Conservation (phyloP, 768 basidiomycete species). For the Naganishia kalamii region DNA sequence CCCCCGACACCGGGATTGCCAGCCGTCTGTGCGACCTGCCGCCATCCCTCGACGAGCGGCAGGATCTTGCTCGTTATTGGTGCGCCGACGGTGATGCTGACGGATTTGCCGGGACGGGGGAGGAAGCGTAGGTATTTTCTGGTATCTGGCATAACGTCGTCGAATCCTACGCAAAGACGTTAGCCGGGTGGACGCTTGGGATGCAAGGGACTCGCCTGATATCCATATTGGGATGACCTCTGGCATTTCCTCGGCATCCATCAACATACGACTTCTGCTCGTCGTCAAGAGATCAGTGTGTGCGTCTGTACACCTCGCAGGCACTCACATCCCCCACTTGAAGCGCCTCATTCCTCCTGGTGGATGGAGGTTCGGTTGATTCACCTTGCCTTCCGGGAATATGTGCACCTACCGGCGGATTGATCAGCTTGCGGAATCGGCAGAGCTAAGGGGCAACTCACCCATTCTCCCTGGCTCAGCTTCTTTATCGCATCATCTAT, state of each 20-base stretch:
- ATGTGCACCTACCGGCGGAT: slow-evolving; percentile 65
- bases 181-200: background rate
- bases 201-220: slow-evolving; percentile 54
- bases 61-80: slow-evolving; percentile 53
- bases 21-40: slow-evolving; percentile 26
- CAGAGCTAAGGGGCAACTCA: slow-evolving; percentile 47
- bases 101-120: slow-evolving; percentile 58
- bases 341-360: slow-evolving; percentile 59
- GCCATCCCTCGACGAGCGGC: slow-evolving; percentile 41
- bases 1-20: slow-evolving; percentile 36
- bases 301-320: background rate
- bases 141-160: slow-evolving; percentile 83
- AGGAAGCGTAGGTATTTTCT: slow-evolving; percentile 65
- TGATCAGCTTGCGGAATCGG: background rate
- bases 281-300: background rate
- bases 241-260: slow-evolving; percentile 61
- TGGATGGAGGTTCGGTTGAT: slow-evolving; percentile 53
- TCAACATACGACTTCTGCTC: slow-evolving; percentile 58
- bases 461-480: slow-evolving; percentile 79
- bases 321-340: slow-evolving; percentile 90
- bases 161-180: slow-evolving; percentile 57
- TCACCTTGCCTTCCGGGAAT: slow-evolving; percentile 82
- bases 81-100: slow-evolving; percentile 73
- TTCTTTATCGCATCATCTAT: slow-evolving; percentile 75
- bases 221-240: slow-evolving; percentile 89